phyloP scores from a whole-genome alignment of 2,329 filamentous ascomycete genomes.

The Phialophora verrucosa region DNA sequence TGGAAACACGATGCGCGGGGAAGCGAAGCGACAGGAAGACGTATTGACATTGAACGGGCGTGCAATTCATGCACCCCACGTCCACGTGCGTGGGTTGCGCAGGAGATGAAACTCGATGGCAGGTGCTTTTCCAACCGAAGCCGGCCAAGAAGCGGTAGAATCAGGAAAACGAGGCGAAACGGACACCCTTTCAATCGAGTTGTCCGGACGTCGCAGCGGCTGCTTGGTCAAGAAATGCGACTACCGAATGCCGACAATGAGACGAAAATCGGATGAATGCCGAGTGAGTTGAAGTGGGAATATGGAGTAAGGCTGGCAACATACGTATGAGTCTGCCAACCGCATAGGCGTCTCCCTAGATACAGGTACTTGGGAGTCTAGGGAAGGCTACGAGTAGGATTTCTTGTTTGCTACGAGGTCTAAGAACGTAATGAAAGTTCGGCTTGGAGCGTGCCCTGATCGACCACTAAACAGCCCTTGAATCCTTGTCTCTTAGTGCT shows the following conservation, averaged over 20 bases:
- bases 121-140: background rate
- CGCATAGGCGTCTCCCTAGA: too few species aligned
- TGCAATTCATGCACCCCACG: conserved; percentile 21
- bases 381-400: background rate
- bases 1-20: background rate
- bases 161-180: background rate
- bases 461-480: conserved; percentile 7
- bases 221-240: background rate
- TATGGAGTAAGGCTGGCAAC: background rate
- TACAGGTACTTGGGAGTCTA: too few species aligned
- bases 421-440: background rate
- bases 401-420: background rate
- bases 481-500: background rate
- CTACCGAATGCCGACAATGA: background rate
- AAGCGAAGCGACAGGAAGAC: background rate
- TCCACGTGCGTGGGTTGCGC: conserved; percentile 13
- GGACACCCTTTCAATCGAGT: background rate
- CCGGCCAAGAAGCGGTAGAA: background rate
- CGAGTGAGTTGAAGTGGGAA: background rate
- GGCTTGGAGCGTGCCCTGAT: background rate
- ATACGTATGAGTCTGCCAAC: too few species aligned
- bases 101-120: conserved; percentile 5
- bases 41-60: conserved; percentile 11
- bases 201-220: background rate
- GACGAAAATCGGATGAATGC: background rate